Base-by-base conservation (phyloP, 2,329 filamentous ascomycete species). In the Plenodomus biglobosus region DNA sequence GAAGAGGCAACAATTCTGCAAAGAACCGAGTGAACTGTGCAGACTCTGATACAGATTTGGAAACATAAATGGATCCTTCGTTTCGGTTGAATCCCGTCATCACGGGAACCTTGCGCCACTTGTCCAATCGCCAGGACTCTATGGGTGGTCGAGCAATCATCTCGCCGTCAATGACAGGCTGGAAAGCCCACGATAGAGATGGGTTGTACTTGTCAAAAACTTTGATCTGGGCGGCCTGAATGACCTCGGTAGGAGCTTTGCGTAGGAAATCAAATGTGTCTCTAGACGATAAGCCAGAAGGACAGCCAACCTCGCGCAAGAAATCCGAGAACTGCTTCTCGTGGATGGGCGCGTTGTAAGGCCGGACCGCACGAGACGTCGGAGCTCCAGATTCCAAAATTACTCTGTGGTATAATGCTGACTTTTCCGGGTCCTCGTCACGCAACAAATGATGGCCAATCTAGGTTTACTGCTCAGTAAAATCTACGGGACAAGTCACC, bases 11-110 rank as follows among this genome's bases (percentile, higher is more conserved):
- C 8, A 90, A 77, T 0, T 70, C 74, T 0, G 70, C 65, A 75
- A 88, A 88, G 68, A 89, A 88, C 2, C 66, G 50, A 2, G 75
- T 75, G 64, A 88, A 86, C 10, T 84, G 76, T 0, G 66, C 70
- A 10, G 78, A 72, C 2, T 73, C 74, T 13, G 75, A 70, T 44
- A 80, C 75, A 6, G 66, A 58, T 13, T 73, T 66, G 0, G 84
- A 80, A 1, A 88, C 80, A 62, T 89, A 90, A 32, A 76, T 66
- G 0, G 83, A 78, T 15, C 86, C 87, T 66, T 90, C 87, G 60
- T 89, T 84, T 34, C 82, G 81, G 68, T 85, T 85, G 74, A 85
- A 90, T 7, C 86, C 86, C 0, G 85, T 88, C 40, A 90, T 71
- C 40, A 90, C 78, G 7, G 84, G 82, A 7, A 85, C 75, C 53